A percentile compares a stretch with the other conserved stretches of the same genome.
phyloP scores from a whole-genome alignment of 129 eudicot species.

The Solidago caesia region DNA sequence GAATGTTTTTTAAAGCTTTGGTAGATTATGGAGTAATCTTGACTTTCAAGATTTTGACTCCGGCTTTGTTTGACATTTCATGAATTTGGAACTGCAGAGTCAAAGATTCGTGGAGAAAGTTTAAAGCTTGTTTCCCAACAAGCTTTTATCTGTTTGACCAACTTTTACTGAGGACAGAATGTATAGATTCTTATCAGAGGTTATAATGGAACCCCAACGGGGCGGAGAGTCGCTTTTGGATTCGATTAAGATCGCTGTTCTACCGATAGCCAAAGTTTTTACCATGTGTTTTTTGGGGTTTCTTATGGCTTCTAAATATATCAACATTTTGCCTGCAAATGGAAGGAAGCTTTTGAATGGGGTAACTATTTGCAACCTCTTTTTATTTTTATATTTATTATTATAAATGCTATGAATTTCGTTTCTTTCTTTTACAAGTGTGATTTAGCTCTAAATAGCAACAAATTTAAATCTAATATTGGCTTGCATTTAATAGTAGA shows the following conservation, averaged over 20 bases:
- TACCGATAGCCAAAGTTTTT: constrained; percentile 94
- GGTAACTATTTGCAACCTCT: constrained; percentile 37
- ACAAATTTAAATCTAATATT: too few species aligned
- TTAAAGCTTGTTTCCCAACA: constrained; percentile 19
- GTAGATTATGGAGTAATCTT: constrained; percentile 2
- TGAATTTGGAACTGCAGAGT: constrained; percentile 28
- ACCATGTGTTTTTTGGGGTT: constrained; percentile 90
- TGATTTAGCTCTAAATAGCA: too few species aligned
- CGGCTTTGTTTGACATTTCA: constrained; percentile 15
- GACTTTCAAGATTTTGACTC: constrained; percentile 20
- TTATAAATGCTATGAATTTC: neutral
- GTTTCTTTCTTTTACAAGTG: neutral
- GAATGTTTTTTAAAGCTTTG: constrained; percentile 1
- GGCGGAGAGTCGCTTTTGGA: constrained; percentile 79
- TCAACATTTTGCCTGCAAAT: constrained; percentile 78
- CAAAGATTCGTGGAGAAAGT: constrained; percentile 22
- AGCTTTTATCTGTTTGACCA: constrained; percentile 26
- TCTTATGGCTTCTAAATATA: constrained; percentile 91
- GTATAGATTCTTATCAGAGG: constrained; percentile 55
- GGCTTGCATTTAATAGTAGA: too few species aligned
- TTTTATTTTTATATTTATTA: neutral
- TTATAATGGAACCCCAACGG: constrained; percentile 50
- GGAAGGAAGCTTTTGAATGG: constrained; percentile 96
- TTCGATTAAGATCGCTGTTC: constrained; percentile 78
- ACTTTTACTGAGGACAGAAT: constrained; percentile 27